A percentile compares a stretch with the other conserved stretches of the same genome.
Evolutionary conservation across 2,329 filamentous ascomycete species (phyloP).

Genomic region (Colletotrichum eremochloae): DNA sequence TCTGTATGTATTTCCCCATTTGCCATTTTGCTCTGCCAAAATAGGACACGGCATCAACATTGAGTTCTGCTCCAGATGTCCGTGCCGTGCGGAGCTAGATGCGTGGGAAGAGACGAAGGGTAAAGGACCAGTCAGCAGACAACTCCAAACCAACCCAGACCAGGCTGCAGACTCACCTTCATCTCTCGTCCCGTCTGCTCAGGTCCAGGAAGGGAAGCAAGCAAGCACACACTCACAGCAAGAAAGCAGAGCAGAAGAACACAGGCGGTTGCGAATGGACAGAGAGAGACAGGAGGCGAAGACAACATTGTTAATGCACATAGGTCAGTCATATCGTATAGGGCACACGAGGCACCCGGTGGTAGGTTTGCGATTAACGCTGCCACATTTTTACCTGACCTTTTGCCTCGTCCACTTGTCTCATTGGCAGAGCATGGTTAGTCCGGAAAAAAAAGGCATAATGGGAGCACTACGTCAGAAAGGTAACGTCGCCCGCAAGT

Average conservation of each 20-base stretch:
- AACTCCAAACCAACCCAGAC: neutral
- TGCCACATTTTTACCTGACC: constrained; percentile 11
- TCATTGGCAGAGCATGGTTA: constrained; percentile 18
- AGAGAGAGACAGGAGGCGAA: neutral
- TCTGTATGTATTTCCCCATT: neutral
- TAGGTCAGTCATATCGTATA: too few species aligned
- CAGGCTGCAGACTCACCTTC: neutral
- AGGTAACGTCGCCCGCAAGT: constrained; percentile 19
- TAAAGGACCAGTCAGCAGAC: neutral
- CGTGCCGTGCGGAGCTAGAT: constrained; percentile 16
- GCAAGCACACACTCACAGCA: too few species aligned
- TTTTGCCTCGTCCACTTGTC: neutral
- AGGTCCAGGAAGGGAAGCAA: too few species aligned
- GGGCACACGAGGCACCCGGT: neutral
- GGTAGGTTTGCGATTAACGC: neutral
- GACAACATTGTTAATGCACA: neutral
- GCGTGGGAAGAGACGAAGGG: neutral
- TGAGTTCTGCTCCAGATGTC: constrained; percentile 1
- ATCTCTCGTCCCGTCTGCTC: neutral
- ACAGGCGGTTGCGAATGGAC: neutral
- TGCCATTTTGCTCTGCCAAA: constrained; percentile 5
- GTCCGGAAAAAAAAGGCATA: neutral
- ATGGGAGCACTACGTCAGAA: constrained; percentile 36
- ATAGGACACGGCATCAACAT: constrained; percentile 28
- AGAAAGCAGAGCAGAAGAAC: too few species aligned